Evolutionary conservation across 129 eudicot species (phyloP).

Genomic region (Lactuca saligna): DNA sequence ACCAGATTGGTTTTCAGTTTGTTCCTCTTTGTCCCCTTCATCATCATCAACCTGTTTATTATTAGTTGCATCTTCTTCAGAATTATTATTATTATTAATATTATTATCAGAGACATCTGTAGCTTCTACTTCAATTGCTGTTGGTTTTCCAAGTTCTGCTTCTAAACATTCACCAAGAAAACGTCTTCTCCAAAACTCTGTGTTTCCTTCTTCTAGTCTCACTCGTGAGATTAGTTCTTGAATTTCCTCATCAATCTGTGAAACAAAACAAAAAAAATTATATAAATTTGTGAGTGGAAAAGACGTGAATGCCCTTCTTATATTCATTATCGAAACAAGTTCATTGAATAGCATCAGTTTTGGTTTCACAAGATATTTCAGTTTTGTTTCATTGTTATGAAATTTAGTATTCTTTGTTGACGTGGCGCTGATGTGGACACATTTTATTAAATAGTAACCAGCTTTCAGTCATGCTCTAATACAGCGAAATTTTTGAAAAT

Average conservation of each 20-base stretch:
- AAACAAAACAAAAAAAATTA: neutral
- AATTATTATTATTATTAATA: slow-evolving; percentile 44
- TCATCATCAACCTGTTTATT: slow-evolving; percentile 65
- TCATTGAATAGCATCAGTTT: no score
- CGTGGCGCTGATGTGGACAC: no score
- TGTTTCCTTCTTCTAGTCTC: slow-evolving; percentile 81
- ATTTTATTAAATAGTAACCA: no score
- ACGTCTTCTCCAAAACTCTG: slow-evolving; percentile 90
- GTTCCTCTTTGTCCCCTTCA: slow-evolving; percentile 76
- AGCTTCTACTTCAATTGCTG: slow-evolving; percentile 50
- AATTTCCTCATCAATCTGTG: slow-evolving; percentile 82
- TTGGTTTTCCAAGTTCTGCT: slow-evolving; percentile 42
- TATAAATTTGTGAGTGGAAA: no score
- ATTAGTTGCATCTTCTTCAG: slow-evolving; percentile 25
- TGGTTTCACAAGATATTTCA: no score
- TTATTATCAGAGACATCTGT: slow-evolving; percentile 52
- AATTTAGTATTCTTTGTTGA: no score
- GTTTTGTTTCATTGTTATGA: no score
- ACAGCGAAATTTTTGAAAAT: no score
- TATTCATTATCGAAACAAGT: no score
- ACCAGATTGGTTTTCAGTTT: slow-evolving; percentile 61
- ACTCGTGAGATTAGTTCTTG: slow-evolving; percentile 81
- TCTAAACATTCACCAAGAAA: slow-evolving; percentile 83
- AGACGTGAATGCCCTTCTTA: no score
- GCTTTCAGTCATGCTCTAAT: no score